Conservation (phyloP, 306 rosid genomes). For the Acacia crassicarpa region DNA sequence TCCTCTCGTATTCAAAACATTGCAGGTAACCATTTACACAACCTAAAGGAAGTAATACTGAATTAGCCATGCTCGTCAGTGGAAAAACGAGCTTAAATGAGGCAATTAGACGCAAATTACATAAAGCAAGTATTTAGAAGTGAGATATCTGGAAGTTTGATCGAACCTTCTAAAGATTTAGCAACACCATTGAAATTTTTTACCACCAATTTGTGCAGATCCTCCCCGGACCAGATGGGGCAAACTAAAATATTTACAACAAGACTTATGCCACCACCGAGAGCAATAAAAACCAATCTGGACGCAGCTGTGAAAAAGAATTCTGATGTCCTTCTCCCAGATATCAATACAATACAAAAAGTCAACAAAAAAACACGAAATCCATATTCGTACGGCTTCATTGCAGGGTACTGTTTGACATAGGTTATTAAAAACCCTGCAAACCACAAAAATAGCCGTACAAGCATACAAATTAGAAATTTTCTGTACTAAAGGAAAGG, state of each 20-base stretch:
- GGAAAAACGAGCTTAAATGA: neutral
- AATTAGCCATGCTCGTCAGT: neutral
- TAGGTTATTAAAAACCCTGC: constrained; percentile 60
- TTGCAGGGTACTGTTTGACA: constrained; percentile 57
- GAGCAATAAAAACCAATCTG: constrained; percentile 65
- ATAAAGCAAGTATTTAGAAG: neutral
- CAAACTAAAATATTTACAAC: constrained; percentile 55
- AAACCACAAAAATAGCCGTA: constrained; percentile 1
- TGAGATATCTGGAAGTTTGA: neutral
- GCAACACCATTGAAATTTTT: constrained; percentile 71
- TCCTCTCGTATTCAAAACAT: constrained; percentile 66
- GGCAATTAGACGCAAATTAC: neutral
- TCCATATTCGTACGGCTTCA: constrained; percentile 80
- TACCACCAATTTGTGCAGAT: constrained; percentile 78
- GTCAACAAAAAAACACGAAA: constrained; percentile 80
- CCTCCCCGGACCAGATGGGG: constrained; percentile 89
- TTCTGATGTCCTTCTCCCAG: constrained; percentile 44
- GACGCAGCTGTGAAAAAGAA: constrained; percentile 61
- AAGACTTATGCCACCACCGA: constrained; percentile 66
- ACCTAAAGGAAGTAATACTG: constrained; percentile 41
- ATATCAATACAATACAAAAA: constrained; percentile 64
- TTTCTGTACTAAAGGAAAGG: neutral
- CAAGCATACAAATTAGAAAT: neutral
- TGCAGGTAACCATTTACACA: constrained; percentile 62
- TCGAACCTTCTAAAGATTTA: constrained; percentile 63